Base-by-base conservation (phyloP, 2,329 filamentous ascomycete species). In the Alternaria gaisen region DNA sequence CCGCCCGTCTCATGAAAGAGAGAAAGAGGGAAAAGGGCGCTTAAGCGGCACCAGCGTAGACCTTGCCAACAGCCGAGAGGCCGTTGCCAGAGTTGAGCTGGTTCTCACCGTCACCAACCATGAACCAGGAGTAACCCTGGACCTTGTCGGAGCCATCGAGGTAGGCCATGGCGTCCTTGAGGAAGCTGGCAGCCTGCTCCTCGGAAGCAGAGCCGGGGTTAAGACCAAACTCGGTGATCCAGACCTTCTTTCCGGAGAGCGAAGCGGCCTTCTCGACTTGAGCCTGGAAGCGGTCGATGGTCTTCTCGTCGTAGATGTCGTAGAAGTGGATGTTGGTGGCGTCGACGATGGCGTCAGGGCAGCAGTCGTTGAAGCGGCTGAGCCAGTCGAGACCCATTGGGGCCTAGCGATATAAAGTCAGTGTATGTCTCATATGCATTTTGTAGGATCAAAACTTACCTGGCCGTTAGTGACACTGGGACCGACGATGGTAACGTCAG, bases 311-410 rank as follows among this genome's bases (percentile, higher is more conserved):
- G 69, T 67, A 75, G 65, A 68, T 69, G 65, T 79, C 74, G 69
- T 80, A 80, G 70, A 75, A 80, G 64, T 80, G 78, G 63, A 80
- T 75, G 65, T 77, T 76, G 62, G 71, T 70, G 26, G 75, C 77
- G 65, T 79, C 70, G 28, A 75, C 72, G 26, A 61, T 61, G 57
- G 77, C 79, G n/a, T 69, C 72, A 18, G 75, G 68, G 71, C 78
- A 80, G 54, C 44, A 53, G 11, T 60, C 60, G 57, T 75, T 53
- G 71, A 79, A 80, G 59, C 62, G 53, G 36, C 44, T 53, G 42
- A 79, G 72, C 75, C 77, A 80, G 48, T 62, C 53, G 11, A 77
- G 67, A 52, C 75, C 77, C 69, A 71, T 68, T 12, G 55, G 63
- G 0, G 62, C 60, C 61, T 2, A n/a, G 32, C 4, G 4, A 34